Evolutionary conservation across 2,329 filamentous ascomycete species (phyloP).

Genomic region (Sclerotinia subarctica): DNA sequence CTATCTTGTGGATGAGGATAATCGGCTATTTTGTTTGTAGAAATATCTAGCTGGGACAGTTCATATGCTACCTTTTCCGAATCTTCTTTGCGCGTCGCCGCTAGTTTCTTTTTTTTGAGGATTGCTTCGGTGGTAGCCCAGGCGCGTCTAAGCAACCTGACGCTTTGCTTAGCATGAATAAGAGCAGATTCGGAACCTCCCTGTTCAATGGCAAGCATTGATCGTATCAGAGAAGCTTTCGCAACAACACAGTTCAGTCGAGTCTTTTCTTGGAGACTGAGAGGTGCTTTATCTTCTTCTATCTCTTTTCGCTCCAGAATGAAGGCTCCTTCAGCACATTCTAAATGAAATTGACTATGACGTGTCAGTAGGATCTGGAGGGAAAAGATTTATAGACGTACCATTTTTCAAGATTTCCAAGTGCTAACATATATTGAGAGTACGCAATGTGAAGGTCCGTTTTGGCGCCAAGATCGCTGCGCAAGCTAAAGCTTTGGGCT

Average conservation of each 20-base stretch:
- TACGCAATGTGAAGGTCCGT: conserved; percentile 65
- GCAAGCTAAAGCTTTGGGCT: conserved; percentile 50
- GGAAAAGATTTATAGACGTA: conserved; percentile 37
- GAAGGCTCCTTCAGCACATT: conserved; percentile 32
- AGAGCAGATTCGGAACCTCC: conserved; percentile 60
- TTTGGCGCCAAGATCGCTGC: conserved; percentile 43
- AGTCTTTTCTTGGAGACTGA: conserved; percentile 28
- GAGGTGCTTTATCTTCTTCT: conserved; percentile 22
- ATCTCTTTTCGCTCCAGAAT: conserved; percentile 30
- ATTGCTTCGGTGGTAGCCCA: conserved; percentile 41
- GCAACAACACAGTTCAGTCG: conserved; percentile 37
- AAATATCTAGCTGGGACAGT: conserved; percentile 39
- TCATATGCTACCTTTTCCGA: conserved; percentile 36
- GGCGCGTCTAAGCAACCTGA: conserved; percentile 46
- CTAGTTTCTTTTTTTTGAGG: conserved; percentile 18
- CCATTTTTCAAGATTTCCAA: conserved; percentile 63
- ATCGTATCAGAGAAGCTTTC: conserved; percentile 40
- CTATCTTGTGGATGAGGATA: conserved; percentile 36
- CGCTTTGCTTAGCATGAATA: conserved; percentile 53
- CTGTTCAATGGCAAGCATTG: conserved; percentile 38
- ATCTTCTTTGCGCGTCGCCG: conserved; percentile 8
- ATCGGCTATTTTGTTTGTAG: conserved; percentile 42
- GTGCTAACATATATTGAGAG: conserved; percentile 69
- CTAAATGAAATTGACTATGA: conserved; percentile 35
- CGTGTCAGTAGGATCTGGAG: conserved; percentile 24